Evolutionary conservation across 441 rosid genomes (phyloP), one percentile per base, ranked within the genome.

Genomic region (Theobroma grandiflorum): DNA sequence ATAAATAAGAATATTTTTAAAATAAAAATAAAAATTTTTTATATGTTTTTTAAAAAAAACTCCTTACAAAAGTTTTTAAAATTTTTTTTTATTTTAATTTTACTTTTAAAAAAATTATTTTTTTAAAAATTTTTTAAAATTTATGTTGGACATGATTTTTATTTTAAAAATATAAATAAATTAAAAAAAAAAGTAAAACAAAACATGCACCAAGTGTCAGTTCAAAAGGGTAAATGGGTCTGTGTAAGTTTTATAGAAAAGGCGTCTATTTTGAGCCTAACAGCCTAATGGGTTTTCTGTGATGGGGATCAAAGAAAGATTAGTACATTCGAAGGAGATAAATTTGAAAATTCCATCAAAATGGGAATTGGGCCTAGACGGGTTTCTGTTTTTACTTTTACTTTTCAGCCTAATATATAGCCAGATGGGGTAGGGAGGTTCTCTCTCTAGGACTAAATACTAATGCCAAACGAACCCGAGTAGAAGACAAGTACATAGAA

Each of bases 211-310:
- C 2, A 47, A 67, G 49, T 68, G 70, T 52, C 35, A 72, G 65
- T 78, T 72, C 66, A 74, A 67, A 84, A 26, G 76, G 70, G 47
- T 63, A 79, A 78, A 76, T 26, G 53, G 74, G 82, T 76, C 47
- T 76, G 11, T 76, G 11, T 12, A 16, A 22, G 8, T 10, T 33
- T 33, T 15, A n/a, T 14, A 14, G 14, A 38, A 9, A 64, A 64
- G 26, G 49, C n/a, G 47, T 64, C 45, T 64, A 64, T 16, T 64
- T 49, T 65, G 26, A 53, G 59, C 45, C n/a, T 31, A 75, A 75
- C 38, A 20, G 4, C 33, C 38, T 20, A 49, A 47, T 33, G 43
- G 57, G 22, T 3, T 57, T 43, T 64, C 75, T 50, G 53, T 61
- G 20, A 43, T 5, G 55, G 31, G 33, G 52, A 78, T 74, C 38